Conservation (phyloP, 148 eudicot genomes). For the Bassia scoparia region DNA sequence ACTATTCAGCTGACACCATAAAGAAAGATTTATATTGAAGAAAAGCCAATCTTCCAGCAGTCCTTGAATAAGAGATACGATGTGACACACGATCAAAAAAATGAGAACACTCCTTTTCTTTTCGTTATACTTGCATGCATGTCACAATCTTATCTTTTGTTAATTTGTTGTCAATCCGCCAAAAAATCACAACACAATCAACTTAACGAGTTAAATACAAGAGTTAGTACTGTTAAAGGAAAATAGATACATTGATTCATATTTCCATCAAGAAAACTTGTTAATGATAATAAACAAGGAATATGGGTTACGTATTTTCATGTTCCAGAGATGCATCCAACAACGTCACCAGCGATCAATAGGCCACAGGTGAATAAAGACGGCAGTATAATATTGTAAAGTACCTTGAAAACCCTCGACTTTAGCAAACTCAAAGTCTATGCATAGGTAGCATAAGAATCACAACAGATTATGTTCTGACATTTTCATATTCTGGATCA, state of each 20-base stretch:
- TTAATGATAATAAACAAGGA: background rate
- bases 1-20: background rate
- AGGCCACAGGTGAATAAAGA: background rate
- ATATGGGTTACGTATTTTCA: background rate
- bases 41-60: background rate
- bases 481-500: constrained; percentile 95
- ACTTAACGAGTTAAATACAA: background rate
- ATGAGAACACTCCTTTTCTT: background rate
- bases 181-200: background rate
- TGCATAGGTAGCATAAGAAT: constrained; percentile 88
- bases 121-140: constrained; percentile 4
- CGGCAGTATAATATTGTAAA: background rate
- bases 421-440: constrained; percentile 90
- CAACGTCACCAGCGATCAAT: background rate
- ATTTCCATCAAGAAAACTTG: background rate
- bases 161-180: background rate
- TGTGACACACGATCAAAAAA: background rate
- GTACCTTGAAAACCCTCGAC: constrained; percentile 84
- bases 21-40: background rate
- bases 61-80: no score
- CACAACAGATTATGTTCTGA: constrained; percentile 96
- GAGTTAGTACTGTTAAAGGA: no score
- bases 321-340: background rate
- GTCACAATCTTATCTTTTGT: background rate
- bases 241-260: no score